Evolutionary conservation across 1,139 yeast species (phyloP).

Genomic region (Saccharomyces hybrid): DNA sequence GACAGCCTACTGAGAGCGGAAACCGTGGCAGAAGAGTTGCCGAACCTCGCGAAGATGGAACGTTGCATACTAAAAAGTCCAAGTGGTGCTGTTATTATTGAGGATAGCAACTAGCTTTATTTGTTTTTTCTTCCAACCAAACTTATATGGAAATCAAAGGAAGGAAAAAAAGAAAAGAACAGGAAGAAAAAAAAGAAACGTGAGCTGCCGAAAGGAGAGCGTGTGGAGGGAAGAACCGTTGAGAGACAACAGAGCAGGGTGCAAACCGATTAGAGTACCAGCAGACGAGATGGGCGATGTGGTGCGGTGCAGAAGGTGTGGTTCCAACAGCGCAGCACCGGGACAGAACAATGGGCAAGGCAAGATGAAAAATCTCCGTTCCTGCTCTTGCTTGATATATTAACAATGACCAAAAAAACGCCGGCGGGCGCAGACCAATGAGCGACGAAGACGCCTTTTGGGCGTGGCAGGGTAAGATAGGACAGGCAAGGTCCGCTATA

Average conservation of each 20-base stretch:
- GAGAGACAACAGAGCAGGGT: not conserved
- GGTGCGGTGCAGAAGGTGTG: not conserved
- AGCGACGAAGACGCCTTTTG: not conserved
- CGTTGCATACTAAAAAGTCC: not conserved
- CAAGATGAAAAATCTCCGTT: not conserved
- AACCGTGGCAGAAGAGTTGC: not conserved
- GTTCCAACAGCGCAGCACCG: not conserved
- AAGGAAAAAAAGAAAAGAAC: not conserved
- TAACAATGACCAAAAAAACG: not conserved
- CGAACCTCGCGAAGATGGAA: not conserved
- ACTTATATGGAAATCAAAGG: not conserved
- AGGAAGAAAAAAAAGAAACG: not conserved
- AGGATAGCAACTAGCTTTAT: not conserved
- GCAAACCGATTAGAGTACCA: not conserved
- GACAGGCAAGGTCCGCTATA: not conserved
- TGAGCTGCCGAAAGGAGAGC: not conserved
- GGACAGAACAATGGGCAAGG: not conserved
- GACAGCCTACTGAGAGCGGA: not conserved
- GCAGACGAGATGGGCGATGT: not conserved
- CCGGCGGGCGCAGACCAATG: constrained; percentile 1
- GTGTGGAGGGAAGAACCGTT: not conserved
- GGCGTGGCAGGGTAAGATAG: not conserved
- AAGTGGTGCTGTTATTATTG: not conserved
- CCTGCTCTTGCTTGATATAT: not conserved
- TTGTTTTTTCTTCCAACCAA: not conserved